phyloP scores from a whole-genome alignment of 768 basidiomycete species.

The Trametes gibbosa region DNA sequence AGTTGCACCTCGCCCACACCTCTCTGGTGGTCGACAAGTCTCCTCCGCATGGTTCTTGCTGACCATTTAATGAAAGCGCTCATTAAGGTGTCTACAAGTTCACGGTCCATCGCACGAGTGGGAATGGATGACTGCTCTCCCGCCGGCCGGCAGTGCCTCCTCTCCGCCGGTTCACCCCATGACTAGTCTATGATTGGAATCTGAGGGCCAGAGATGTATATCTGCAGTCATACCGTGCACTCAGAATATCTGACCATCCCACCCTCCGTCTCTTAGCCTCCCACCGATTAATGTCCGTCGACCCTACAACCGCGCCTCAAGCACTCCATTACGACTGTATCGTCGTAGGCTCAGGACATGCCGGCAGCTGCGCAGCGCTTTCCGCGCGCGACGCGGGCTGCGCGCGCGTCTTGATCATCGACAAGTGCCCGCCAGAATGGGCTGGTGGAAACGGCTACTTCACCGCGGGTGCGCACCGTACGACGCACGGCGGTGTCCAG shows the following conservation, averaged over 20 bases:
- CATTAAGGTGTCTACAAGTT: no score
- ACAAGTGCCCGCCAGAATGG: slow-evolving; percentile 65
- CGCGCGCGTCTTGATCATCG: slow-evolving; percentile 57
- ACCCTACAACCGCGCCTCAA: slow-evolving; percentile 7
- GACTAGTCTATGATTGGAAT: slow-evolving; percentile 10
- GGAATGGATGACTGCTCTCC: slow-evolving; percentile 3
- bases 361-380: slow-evolving; percentile 64
- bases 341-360: slow-evolving; percentile 65
- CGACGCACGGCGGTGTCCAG: slow-evolving; percentile 56
- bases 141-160: slow-evolving; percentile 2
- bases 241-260: neutral
- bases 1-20: no score
- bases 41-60: no score
- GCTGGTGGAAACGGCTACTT: slow-evolving; percentile 71
- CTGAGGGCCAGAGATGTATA: neutral
- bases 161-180: neutral
- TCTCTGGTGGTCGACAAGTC: no score
- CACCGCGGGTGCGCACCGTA: slow-evolving; percentile 67
- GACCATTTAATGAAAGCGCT: no score
- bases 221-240: neutral
- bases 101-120: no score
- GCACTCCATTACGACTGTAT: slow-evolving; percentile 44
- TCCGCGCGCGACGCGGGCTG: slow-evolving; percentile 60
- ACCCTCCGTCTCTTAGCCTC: neutral
- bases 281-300: slow-evolving; percentile 13